Base-by-base conservation (phyloP, 495 filamentous ascomycete genomes). In the Margaritispora aquatica region DNA sequence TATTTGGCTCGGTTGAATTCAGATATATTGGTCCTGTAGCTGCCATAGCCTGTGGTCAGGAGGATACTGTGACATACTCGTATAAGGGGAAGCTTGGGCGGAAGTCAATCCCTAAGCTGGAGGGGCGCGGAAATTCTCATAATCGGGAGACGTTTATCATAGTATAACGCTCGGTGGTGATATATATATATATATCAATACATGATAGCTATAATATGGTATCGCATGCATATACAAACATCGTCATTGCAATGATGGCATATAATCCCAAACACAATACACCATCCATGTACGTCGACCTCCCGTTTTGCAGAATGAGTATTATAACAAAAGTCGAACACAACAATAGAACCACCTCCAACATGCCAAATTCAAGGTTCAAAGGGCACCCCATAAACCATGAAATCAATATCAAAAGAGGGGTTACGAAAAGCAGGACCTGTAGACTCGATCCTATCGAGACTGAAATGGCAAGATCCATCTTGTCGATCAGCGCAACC, bases 401-500 rank as follows among this genome's bases (percentile, higher is more conserved):
- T 2, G 74, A 75, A 7, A 73, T 52, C 34, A 78, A 67, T 10
- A 76, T 73, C 47, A 76, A 57, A 44, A 77, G 68, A 1, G 75
- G 75, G 17, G 67, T 73, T 7, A 72, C 70, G 48, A 78, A 73
- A 8, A 78, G 59, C 1, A 71, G 68, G 75, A 87, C 85, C 70
- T 96, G 91, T 64, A 96, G 92, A 64, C 87, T 91, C 49, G 81
- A 86, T 13, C 90, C 91, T 21, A 95, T 84, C 5, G 89, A 89
- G 20, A 95, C 87, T 60, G 87, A 88, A 60, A 96, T 93, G 0
- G 91, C 86, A 22, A 95, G 76, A 75, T 96, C 89, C 88, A 95
- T 92, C 74, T 96, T 96, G 74, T 96, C 93, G 77, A 94, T 96
- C 66, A 82, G 79, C 3, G 91, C 89, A 13, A 92, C 88, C 26